Conservation (phyloP, 768 basidiomycete genomes). For the Russula sp. region DNA sequence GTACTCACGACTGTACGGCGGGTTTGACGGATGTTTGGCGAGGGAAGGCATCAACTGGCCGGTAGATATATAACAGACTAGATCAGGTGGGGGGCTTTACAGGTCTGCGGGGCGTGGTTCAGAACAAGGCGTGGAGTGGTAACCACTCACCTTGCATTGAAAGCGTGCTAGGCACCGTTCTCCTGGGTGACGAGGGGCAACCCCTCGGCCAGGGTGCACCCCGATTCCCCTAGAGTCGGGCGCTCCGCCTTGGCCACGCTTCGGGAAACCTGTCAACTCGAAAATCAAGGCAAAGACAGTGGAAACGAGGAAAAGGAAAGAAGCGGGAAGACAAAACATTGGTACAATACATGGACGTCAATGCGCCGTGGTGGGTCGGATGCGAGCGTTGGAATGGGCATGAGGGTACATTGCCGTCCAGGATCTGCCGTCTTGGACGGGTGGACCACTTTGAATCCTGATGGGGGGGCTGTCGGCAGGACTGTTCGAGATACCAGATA, state of each 20-base stretch:
- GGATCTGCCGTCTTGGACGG: not conserved
- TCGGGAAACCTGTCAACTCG: not conserved
- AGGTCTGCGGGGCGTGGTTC: no score
- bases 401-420: not conserved
- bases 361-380: no score
- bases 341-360: no score
- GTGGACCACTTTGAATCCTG: no score
- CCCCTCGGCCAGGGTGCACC: not conserved
- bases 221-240: not conserved
- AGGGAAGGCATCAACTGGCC: not conserved
- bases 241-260: no score
- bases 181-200: not conserved
- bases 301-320: no score
- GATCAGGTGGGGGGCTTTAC: no score
- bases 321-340: no score
- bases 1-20: not conserved
- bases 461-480: no score
- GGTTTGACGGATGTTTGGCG: not conserved
- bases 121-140: not conserved
- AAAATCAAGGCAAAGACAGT: not conserved
- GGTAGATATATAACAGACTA: no score
- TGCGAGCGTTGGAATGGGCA: no score
- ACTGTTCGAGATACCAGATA: no score
- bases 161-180: not conserved
- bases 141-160: not conserved